Evolutionary conservation across 108 stramenopile species (phyloP).

Genomic region (Epithemia pelagica): DNA sequence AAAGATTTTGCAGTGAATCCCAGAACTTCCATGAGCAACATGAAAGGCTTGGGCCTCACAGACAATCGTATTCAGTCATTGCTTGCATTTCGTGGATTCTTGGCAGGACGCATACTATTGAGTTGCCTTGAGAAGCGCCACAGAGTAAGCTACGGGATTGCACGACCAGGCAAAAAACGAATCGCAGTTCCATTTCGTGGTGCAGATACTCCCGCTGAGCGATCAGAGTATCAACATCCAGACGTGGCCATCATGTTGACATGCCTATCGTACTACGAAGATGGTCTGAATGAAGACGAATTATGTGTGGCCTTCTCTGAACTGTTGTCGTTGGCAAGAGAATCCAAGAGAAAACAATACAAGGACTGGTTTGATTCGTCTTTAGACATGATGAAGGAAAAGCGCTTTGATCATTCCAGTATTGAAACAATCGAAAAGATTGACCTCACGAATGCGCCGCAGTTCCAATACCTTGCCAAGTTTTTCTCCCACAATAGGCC

Average conservation of each 20-base stretch:
- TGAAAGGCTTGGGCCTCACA: not conserved
- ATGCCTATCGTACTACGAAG: conserved; percentile 38
- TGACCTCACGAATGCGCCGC: conserved; percentile 30
- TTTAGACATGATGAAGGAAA: not conserved
- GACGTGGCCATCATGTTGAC: conserved; percentile 36
- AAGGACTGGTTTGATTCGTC: conserved; percentile 28
- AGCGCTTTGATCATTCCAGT: conserved; percentile 7
- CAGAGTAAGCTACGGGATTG: conserved; percentile 34
- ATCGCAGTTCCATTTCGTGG: conserved; percentile 39
- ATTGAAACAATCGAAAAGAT: conserved; percentile 30
- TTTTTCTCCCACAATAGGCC: conserved; percentile 22
- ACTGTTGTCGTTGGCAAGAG: conserved; percentile 20
- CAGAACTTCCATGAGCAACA: not conserved
- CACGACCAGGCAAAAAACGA: conserved; percentile 22
- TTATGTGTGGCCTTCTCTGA: conserved; percentile 19
- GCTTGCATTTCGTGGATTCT: conserved; percentile 14
- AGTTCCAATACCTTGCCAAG: conserved; percentile 15
- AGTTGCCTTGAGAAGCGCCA: conserved; percentile 43
- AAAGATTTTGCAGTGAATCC: not conserved
- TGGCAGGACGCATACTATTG: conserved; percentile 26
- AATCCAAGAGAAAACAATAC: conserved; percentile 28
- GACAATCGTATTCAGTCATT: not conserved
- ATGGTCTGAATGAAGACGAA: conserved; percentile 30
- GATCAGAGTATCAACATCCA: conserved; percentile 45
- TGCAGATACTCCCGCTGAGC: conserved; percentile 33